Conservation (phyloP, 2,329 filamentous ascomycete genomes). For the Trichophyton schoenleinii region DNA sequence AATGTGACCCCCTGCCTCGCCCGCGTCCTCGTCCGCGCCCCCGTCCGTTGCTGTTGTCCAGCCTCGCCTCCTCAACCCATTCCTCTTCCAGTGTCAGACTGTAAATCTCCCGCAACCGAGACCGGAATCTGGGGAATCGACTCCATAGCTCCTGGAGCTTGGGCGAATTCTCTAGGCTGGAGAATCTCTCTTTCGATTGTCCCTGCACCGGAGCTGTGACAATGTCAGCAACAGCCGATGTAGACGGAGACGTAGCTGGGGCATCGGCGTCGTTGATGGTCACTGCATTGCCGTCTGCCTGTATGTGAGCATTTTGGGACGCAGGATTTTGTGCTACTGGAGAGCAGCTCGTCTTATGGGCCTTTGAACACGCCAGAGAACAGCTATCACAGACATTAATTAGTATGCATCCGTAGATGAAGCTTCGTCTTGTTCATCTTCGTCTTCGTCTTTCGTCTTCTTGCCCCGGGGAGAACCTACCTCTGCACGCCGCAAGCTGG, state of each 20-base stretch:
- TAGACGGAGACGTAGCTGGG: no score
- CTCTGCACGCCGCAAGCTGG: constrained; percentile 19
- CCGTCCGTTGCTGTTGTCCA: constrained; percentile 16
- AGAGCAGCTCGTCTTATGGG: constrained; percentile 33
- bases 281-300: background rate
- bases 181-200: constrained; percentile 4
- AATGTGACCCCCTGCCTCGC: constrained; percentile 15
- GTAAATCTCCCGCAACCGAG: constrained; percentile 33
- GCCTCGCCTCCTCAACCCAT: constrained; percentile 26
- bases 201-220: background rate
- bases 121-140: constrained; percentile 28
- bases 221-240: background rate
- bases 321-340: constrained; percentile 16
- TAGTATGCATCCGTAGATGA: background rate
- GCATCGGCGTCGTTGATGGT: no score
- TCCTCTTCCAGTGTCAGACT: constrained; percentile 28
- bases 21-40: constrained; percentile 15
- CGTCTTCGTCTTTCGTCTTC: background rate
- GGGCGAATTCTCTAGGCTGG: constrained; percentile 18
- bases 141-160: constrained; percentile 29
- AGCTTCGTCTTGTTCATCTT: background rate
- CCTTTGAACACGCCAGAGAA: constrained; percentile 34
- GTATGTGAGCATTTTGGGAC: no score
- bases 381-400: constrained; percentile 23
- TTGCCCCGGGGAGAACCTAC: constrained; percentile 10